Conservation (phyloP, 257 asterid genomes). For the Sherardia arvensis region DNA sequence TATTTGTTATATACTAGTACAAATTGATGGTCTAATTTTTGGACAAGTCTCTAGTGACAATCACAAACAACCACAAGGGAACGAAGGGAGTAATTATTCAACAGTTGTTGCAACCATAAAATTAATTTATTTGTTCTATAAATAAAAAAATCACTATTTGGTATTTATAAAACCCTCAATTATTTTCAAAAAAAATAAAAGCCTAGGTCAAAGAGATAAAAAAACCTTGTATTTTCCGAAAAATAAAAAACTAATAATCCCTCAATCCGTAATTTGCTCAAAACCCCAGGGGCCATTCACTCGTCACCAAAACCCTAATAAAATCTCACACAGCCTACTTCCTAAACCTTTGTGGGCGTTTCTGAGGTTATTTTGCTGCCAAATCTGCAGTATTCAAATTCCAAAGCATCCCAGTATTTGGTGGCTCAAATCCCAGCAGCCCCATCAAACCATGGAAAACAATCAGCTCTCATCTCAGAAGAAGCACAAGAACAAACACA, state of each 20-base stretch:
- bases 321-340: not conserved
- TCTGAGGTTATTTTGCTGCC: conserved; percentile 16
- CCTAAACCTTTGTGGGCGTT: conserved; percentile 22
- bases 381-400: conserved; percentile 16
- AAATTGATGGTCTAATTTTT: too few species aligned
- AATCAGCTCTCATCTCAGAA: conserved; percentile 34
- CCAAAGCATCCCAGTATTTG: conserved; percentile 13
- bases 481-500: conserved; percentile 48
- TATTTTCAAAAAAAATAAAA: too few species aligned
- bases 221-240: too few species aligned
- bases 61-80: too few species aligned
- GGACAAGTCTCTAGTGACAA: too few species aligned
- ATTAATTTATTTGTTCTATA: too few species aligned
- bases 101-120: too few species aligned
- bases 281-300: conserved; percentile 5
- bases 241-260: not conserved
- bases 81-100: too few species aligned
- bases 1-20: too few species aligned
- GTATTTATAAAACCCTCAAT: too few species aligned
- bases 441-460: conserved; percentile 23
- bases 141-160: too few species aligned
- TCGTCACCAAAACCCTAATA: conserved; percentile 21
- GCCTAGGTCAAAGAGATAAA: not conserved
- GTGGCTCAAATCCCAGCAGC: conserved; percentile 10
- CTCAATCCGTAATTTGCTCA: not conserved